Conservation (phyloP, 179 eudicot genomes). For the Nepenthes alata region DNA sequence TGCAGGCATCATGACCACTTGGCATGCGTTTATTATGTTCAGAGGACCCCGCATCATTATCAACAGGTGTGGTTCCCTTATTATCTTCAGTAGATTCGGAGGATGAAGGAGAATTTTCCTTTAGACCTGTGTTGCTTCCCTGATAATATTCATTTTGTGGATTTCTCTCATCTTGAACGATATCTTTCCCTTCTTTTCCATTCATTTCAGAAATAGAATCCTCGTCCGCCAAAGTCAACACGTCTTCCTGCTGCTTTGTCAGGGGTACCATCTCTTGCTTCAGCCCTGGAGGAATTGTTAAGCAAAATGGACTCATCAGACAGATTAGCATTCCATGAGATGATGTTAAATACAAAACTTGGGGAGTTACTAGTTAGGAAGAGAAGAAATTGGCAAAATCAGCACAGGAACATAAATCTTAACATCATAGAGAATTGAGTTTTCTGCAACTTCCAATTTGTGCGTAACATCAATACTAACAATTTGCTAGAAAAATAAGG, state of each 20-base stretch:
- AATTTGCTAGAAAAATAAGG: constrained; percentile 3
- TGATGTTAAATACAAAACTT: background rate
- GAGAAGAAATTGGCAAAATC: background rate
- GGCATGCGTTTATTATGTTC: constrained; percentile 14
- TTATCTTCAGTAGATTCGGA: constrained; percentile 23
- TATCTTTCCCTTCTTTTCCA: constrained; percentile 15
- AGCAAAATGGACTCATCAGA: background rate
- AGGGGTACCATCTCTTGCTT: constrained; percentile 48
- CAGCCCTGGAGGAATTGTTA: constrained; percentile 31
- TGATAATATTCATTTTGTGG: constrained; percentile 13
- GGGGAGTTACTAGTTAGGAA: background rate
- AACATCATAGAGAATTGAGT: background rate
- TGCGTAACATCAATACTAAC: constrained; percentile 3
- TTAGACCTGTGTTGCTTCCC: constrained; percentile 21
- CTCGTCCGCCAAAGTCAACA: constrained; percentile 35
- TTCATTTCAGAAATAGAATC: constrained; percentile 9
- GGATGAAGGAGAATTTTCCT: constrained; percentile 24
- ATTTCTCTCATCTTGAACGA: constrained; percentile 25
- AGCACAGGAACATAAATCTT: background rate
- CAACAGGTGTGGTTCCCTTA: constrained; percentile 19
- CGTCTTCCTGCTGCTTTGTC: constrained; percentile 47
- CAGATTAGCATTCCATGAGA: background rate
- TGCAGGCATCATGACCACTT: constrained; percentile 21
- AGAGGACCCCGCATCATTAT: constrained; percentile 15
- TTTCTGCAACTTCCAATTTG: background rate